Conservation (phyloP, 371 early-diverging fungal species). For the Lichtheimia ramosa region DNA sequence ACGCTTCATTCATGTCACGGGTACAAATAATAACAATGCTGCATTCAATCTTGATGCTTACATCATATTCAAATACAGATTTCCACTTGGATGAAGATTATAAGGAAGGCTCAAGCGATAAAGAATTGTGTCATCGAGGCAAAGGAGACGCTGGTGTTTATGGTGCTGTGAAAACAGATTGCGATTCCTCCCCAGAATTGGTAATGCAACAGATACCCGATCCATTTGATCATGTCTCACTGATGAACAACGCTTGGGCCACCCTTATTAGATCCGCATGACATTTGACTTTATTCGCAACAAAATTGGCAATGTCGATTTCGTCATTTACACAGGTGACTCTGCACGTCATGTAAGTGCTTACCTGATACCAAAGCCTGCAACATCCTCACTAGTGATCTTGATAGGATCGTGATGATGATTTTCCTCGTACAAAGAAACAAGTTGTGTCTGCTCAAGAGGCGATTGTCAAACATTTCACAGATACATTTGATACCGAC, state of each 20-base stretch:
- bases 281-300: constrained; percentile 31
- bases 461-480: constrained; percentile 21
- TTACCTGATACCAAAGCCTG: not conserved
- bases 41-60: not conserved
- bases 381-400: not conserved
- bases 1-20: constrained; percentile 24
- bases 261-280: constrained; percentile 17
- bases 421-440: constrained; percentile 11
- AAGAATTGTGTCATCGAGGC: constrained; percentile 19
- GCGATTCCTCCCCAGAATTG: constrained; percentile 5
- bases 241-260: not conserved
- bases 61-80: constrained; percentile 5
- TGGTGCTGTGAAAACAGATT: constrained; percentile 7
- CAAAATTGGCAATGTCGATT: constrained; percentile 26
- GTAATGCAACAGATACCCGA: not conserved
- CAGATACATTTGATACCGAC: constrained; percentile 15
- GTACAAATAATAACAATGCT: constrained; percentile 3
- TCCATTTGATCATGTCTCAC: not conserved
- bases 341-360: constrained; percentile 23
- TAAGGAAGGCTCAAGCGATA: constrained; percentile 15
- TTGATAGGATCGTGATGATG: constrained; percentile 25
- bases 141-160: constrained; percentile 5
- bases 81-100: constrained; percentile 17
- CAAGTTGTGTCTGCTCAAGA: constrained; percentile 22
- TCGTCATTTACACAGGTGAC: constrained; percentile 44